Evolutionary conservation across 495 filamentous ascomycete genomes (phyloP).

Genomic region (Chaetomium fimeti): DNA sequence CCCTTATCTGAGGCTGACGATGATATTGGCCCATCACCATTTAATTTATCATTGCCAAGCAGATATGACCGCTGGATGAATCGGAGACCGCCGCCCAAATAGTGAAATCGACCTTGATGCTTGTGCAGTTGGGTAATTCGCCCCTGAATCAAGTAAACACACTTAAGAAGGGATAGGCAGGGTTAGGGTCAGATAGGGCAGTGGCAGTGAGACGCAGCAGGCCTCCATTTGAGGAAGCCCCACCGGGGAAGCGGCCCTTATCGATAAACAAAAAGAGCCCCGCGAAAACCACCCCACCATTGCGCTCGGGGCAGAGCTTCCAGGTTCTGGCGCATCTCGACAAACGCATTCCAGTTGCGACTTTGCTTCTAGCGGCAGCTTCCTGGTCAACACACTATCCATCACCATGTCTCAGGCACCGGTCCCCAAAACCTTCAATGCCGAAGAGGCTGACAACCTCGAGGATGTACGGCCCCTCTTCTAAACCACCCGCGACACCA

Average conservation of each 20-base stretch:
- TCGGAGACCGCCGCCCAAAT: neutral
- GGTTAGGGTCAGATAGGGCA: conserved; percentile 4
- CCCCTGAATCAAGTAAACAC: conserved; percentile 16
- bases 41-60: too few species aligned
- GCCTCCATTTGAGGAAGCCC: too few species aligned
- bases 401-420: conserved; percentile 14
- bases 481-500: too few species aligned
- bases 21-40: too few species aligned
- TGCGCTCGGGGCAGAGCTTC: neutral
- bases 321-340: neutral
- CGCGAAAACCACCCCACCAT: conserved; percentile 13
- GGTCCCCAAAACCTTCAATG: conserved; percentile 45
- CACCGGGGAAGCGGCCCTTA: neutral
- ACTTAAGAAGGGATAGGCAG: neutral
- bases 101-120: too few species aligned
- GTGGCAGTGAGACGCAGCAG: too few species aligned
- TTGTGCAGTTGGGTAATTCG: neutral
- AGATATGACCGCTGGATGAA: too few species aligned
- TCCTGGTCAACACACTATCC: neutral
- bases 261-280: conserved; percentile 14
- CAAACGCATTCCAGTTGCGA: neutral
- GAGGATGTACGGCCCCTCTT: conserved; percentile 44
- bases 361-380: neutral
- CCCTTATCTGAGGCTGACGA: too few species aligned
- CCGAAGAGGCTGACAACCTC: conserved; percentile 49